Evolutionary conservation across 129 eudicot genomes (phyloP).

Genomic region (Helianthus tuberosus): DNA sequence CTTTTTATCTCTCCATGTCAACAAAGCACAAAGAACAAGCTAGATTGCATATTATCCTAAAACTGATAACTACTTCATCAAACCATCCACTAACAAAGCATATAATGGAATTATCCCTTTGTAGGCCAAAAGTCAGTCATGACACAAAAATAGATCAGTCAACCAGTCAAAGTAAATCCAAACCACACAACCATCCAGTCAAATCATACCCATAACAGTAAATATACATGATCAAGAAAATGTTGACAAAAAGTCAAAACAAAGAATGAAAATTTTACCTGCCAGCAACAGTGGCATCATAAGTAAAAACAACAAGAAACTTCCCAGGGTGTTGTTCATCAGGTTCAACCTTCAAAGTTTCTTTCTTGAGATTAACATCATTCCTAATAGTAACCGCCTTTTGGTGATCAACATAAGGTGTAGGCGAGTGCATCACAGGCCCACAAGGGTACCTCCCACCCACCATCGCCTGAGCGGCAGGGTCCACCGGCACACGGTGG

Average conservation of each 20-base stretch:
- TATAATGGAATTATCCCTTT: slow-evolving; percentile 2
- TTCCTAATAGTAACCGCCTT: slow-evolving; percentile 89
- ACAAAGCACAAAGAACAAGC: slow-evolving; percentile 21
- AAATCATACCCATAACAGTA: slow-evolving; percentile 16
- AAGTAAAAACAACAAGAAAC: slow-evolving; percentile 72
- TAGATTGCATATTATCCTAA: slow-evolving; percentile 5
- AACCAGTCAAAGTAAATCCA: slow-evolving; percentile 6
- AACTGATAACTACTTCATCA: not conserved
- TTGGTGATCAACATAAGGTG: slow-evolving; percentile 91
- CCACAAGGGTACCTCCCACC: slow-evolving; percentile 78
- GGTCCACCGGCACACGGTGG: slow-evolving; percentile 56
- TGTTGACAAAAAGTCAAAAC: not conserved
- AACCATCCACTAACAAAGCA: slow-evolving; percentile 2
- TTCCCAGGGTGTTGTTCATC: slow-evolving; percentile 81
- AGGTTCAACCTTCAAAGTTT: slow-evolving; percentile 64
- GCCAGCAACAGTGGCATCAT: slow-evolving; percentile 92
- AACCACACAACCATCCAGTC: slow-evolving; percentile 19
- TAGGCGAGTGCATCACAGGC: slow-evolving; percentile 59
- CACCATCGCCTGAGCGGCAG: slow-evolving; percentile 58
- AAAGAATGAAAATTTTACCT: slow-evolving; percentile 47
- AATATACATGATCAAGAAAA: slow-evolving; percentile 6
- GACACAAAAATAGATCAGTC: not conserved
- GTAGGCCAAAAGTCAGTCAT: not conserved
- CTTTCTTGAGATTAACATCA: slow-evolving; percentile 90
- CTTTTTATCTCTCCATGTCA: slow-evolving; percentile 33